Evolutionary conservation across 768 basidiomycete species (phyloP).

Genomic region (Tylopilus subfusipes): DNA sequence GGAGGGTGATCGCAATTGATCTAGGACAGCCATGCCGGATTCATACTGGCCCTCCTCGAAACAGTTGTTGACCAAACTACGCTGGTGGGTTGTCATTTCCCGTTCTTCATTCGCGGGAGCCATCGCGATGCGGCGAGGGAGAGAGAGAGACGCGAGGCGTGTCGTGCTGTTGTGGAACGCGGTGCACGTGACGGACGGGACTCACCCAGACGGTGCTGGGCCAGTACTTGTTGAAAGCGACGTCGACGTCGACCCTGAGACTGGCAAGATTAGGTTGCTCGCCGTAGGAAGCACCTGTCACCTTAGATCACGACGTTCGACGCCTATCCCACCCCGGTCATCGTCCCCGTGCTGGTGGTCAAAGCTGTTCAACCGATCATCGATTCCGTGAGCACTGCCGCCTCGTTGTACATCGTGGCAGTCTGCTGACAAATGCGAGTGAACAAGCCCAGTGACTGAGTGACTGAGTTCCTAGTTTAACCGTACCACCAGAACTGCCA

Average conservation of each 20-base stretch:
- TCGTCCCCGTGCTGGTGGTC: slow-evolving; percentile 2
- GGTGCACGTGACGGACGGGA: slow-evolving; percentile 21
- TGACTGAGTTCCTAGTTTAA: background rate
- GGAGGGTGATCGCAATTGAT: slow-evolving; percentile 56
- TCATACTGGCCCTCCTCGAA: slow-evolving; percentile 79
- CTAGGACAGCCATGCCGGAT: slow-evolving; percentile 58
- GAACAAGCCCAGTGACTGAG: too few relatives aligned
- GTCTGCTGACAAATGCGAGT: slow-evolving; percentile 20
- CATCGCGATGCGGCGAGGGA: slow-evolving; percentile 3
- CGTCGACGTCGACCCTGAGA: too few relatives aligned
- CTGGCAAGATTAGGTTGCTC: background rate
- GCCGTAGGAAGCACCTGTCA: too few relatives aligned
- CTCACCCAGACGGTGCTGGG: background rate
- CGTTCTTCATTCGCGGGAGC: slow-evolving; percentile 28
- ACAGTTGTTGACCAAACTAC: slow-evolving; percentile 62
- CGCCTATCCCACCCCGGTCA: background rate
- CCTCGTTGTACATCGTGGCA: too few relatives aligned
- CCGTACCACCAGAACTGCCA: background rate
- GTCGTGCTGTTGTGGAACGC: slow-evolving; percentile 13
- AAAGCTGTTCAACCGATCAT: slow-evolving; percentile 8
- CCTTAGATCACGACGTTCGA: too few relatives aligned
- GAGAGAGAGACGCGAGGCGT: slow-evolving; percentile 2
- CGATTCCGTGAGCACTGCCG: slow-evolving; percentile 13
- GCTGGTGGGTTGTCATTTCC: slow-evolving; percentile 47
- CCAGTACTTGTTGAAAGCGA: too few relatives aligned